Conservation (phyloP, 176 grass and related monocot genomes). For the Oryza officinalis region DNA sequence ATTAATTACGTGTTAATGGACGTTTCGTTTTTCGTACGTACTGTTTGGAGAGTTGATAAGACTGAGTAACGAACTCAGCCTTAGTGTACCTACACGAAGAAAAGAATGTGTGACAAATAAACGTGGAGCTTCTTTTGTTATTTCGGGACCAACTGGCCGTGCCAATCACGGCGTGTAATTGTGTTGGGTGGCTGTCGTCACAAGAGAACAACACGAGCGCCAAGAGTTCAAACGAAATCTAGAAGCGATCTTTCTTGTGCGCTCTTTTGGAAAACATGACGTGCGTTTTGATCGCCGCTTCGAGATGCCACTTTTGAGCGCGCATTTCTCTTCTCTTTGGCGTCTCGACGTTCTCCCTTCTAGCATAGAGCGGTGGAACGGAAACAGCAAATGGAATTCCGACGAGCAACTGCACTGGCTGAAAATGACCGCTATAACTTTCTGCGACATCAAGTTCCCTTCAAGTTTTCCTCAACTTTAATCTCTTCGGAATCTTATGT, state of each 20-base stretch:
- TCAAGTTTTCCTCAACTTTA: slow-evolving; percentile 14
- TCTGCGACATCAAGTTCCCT: slow-evolving; percentile 1
- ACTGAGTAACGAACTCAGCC: no score
- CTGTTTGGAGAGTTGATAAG: no score
- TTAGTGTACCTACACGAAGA: background rate
- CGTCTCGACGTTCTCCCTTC: background rate
- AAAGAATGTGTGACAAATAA: background rate
- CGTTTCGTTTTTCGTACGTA: no score
- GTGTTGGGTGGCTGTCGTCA: background rate
- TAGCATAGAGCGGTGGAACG: background rate
- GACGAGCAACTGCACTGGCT: background rate
- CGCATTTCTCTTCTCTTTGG: background rate
- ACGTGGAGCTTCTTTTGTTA: background rate
- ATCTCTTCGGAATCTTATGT: background rate
- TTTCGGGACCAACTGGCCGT: background rate
- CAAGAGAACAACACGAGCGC: background rate
- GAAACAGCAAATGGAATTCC: background rate
- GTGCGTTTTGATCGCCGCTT: slow-evolving; percentile 11
- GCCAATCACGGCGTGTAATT: background rate
- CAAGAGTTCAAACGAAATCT: slow-evolving; percentile 38
- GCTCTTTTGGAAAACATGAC: slow-evolving; percentile 21
- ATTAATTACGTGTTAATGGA: no score
- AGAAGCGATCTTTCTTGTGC: slow-evolving; percentile 23
- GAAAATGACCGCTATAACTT: slow-evolving; percentile 30
- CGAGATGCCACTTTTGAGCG: slow-evolving; percentile 3